phyloP scores from a whole-genome alignment of 73 alveolate species.

The Paramecium sexaurelia region DNA sequence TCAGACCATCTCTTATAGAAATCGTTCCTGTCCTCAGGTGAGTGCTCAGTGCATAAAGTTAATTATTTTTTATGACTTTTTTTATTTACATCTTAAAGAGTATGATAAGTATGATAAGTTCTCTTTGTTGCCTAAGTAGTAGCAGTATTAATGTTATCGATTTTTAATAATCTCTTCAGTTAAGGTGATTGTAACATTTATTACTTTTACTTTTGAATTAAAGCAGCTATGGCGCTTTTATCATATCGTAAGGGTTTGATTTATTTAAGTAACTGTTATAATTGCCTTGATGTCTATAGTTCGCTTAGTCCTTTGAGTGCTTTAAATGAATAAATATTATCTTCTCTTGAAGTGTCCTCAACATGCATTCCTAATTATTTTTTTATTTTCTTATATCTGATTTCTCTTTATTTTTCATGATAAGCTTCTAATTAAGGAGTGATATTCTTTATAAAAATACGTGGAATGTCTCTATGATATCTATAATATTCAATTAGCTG shows the following conservation, averaged over 20 bases:
- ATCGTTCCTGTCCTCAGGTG: neutral
- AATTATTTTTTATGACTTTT: neutral
- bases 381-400: conserved; percentile 11
- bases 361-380: conserved; percentile 1
- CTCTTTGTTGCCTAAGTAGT: neutral
- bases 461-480: conserved; percentile 40
- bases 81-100: neutral
- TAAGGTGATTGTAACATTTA: neutral
- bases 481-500: conserved; percentile 21
- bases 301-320: conserved; percentile 33
- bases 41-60: conserved; percentile 5
- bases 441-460: neutral
- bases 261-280: neutral
- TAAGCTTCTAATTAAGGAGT: conserved; percentile 1
- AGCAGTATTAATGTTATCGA: neutral
- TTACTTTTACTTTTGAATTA: neutral
- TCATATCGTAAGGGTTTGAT: neutral
- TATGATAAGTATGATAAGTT: neutral
- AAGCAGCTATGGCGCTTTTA: neutral
- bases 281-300: neutral
- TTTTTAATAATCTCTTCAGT: neutral
- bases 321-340: neutral
- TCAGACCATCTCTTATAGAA: conserved; percentile 38
- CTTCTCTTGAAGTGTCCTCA: neutral
- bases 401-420: conserved; percentile 31